phyloP scores from a whole-genome alignment of 192 early-diverging fungal genomes.

The Podila horticola region DNA sequence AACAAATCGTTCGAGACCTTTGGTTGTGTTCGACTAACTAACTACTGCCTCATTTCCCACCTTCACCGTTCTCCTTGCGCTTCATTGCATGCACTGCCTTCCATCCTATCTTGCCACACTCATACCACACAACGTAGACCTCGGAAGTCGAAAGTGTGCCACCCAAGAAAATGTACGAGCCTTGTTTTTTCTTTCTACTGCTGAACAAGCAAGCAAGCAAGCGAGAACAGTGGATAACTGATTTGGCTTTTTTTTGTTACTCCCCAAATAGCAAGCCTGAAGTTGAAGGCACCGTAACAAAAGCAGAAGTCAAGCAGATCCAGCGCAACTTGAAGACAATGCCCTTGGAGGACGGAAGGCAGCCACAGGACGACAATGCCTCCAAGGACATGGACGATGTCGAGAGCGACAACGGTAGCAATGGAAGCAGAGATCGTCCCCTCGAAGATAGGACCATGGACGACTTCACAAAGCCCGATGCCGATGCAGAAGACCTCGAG shows the following conservation, averaged over 20 bases:
- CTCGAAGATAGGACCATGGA: slow-evolving; percentile 29
- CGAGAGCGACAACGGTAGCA: slow-evolving; percentile 38
- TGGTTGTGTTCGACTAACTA: background rate
- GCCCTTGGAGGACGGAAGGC: slow-evolving; percentile 36
- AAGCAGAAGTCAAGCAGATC: slow-evolving; percentile 50
- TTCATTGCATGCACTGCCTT: too few species aligned
- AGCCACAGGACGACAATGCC: background rate
- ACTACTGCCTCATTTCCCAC: background rate
- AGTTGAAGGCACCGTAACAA: slow-evolving; percentile 22
- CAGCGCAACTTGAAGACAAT: slow-evolving; percentile 47
- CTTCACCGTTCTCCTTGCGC: too few species aligned
- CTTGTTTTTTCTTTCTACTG: background rate
- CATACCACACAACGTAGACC: slow-evolving; percentile 1
- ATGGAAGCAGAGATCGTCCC: background rate
- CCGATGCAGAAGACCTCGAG: background rate
- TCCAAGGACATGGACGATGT: slow-evolving; percentile 51
- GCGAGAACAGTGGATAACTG: background rate
- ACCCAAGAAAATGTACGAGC: slow-evolving; percentile 49
- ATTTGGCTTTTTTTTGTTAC: background rate
- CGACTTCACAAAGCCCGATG: slow-evolving; percentile 13
- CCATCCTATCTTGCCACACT: too few species aligned
- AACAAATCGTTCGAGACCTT: background rate
- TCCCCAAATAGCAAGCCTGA: slow-evolving; percentile 33
- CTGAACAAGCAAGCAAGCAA: background rate
- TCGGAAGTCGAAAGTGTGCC: slow-evolving; percentile 32